Conservation (phyloP, 257 asterid genomes). For the Fraxinus cuspidata region DNA sequence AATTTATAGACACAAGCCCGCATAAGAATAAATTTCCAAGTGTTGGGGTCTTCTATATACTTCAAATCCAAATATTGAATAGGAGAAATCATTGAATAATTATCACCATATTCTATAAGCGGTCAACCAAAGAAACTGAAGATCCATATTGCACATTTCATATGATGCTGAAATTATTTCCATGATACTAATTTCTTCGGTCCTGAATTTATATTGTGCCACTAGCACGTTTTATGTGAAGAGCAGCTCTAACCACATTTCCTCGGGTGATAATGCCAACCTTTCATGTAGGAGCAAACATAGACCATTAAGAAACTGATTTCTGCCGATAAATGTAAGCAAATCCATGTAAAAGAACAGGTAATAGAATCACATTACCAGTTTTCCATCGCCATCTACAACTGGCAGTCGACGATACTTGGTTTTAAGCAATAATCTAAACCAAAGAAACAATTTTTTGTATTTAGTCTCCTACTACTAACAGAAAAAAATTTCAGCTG, state of each 20-base stretch:
- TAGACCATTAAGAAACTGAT: constrained; percentile 11
- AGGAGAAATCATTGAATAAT: constrained; percentile 13
- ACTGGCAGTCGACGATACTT: constrained; percentile 90
- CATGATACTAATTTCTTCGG: neutral
- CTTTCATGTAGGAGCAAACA: constrained; percentile 37
- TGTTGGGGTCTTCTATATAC: constrained; percentile 15
- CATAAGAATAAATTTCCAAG: constrained; percentile 18
- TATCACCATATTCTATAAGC: constrained; percentile 7
- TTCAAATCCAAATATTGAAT: constrained; percentile 2
- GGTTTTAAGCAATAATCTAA: constrained; percentile 75
- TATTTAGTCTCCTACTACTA: neutral
- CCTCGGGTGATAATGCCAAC: constrained; percentile 91
- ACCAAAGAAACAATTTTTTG: constrained; percentile 1
- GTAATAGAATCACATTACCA: constrained; percentile 40
- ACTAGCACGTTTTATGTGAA: constrained; percentile 27
- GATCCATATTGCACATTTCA: constrained; percentile 11
- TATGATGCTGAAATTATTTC: constrained; percentile 11
- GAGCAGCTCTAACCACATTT: constrained; percentile 88
- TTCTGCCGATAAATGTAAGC: constrained; percentile 4
- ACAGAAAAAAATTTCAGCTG: neutral
- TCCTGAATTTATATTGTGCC: constrained; percentile 32
- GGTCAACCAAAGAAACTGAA: constrained; percentile 10
- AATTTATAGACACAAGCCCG: constrained; percentile 32
- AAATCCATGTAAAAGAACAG: too few relatives aligned
- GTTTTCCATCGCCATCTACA: constrained; percentile 77